phyloP scores from a whole-genome alignment of 2,329 filamentous ascomycete genomes.

The Paraconiothyrium brasiliense region DNA sequence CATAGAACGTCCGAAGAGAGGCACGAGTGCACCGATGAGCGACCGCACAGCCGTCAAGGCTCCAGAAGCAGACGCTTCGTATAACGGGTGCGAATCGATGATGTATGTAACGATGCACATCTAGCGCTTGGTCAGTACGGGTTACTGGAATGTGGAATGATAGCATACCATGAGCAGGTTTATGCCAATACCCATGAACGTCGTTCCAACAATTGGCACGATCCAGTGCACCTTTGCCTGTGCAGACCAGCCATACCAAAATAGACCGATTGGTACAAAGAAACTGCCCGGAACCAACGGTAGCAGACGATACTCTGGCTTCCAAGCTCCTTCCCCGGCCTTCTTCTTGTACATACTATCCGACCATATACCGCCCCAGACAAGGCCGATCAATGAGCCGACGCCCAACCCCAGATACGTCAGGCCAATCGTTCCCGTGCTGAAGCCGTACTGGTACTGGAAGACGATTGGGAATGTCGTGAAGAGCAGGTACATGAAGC shows the following conservation, averaged over 20 bases:
- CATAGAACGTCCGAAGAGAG: conserved; percentile 66
- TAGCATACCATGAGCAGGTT: conserved; percentile 24
- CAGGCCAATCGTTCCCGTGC: conserved; percentile 28
- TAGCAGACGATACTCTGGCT: conserved; percentile 47
- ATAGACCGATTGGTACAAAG: conserved; percentile 32
- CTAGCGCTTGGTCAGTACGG: conserved; percentile 14
- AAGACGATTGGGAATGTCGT: conserved; percentile 37
- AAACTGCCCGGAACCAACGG: conserved; percentile 37
- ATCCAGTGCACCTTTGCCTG: conserved; percentile 37
- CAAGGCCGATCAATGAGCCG: conserved; percentile 45
- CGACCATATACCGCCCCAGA: conserved; percentile 39
- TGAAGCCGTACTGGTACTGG: conserved; percentile 30
- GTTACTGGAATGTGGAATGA: not conserved
- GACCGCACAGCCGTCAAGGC: conserved; percentile 64
- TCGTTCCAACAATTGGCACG: conserved; percentile 36
- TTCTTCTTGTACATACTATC: conserved; percentile 39
- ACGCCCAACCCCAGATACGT: conserved; percentile 37
- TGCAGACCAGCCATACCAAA: conserved; percentile 43
- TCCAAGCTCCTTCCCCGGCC: conserved; percentile 22
- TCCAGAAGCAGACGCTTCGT: conserved; percentile 61
- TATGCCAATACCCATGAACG: conserved; percentile 22
- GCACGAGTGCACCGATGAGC: conserved; percentile 65
- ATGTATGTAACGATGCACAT: conserved; percentile 65
- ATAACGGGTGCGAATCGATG: conserved; percentile 63
- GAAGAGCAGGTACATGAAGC: conserved; percentile 44